Percentiles rank a stretch among this genome's conserved stretches.
Conservation (phyloP, 2,329 filamentous ascomycete genomes). For the Ophiostoma quercus region DNA sequence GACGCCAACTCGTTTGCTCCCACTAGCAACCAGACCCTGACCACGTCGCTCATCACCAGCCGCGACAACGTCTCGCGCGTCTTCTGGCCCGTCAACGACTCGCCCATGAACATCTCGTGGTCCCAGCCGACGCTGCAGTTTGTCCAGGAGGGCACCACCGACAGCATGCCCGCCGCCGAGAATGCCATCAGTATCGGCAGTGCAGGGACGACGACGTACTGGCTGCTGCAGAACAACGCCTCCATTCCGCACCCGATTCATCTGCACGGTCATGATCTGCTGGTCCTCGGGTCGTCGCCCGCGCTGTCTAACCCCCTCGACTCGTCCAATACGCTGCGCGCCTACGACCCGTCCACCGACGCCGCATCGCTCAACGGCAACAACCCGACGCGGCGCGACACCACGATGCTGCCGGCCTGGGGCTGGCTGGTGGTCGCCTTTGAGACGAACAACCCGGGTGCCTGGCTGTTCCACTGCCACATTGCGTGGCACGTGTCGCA, state of each 20-base stretch:
- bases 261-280: conserved; percentile 37
- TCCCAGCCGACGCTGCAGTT: conserved; percentile 36
- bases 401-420: conserved; percentile 39
- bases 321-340: conserved; percentile 23
- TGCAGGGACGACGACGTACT: conserved; percentile 31
- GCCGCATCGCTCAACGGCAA: conserved; percentile 33
- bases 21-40: conserved; percentile 23
- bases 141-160: conserved; percentile 31
- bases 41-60: conserved; percentile 25
- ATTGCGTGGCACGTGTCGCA: conserved; percentile 47
- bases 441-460: conserved; percentile 46
- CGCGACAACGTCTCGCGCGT: conserved; percentile 31
- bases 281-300: conserved; percentile 33
- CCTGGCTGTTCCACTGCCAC: conserved; percentile 48
- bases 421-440: conserved; percentile 48
- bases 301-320: conserved; percentile 25
- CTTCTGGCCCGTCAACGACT: conserved; percentile 32
- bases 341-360: conserved; percentile 32
- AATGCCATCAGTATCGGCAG: conserved; percentile 23
- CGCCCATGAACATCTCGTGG: conserved; percentile 34
- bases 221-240: conserved; percentile 36
- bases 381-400: conserved; percentile 48
- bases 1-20: conserved; percentile 26
- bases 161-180: conserved; percentile 15
- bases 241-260: conserved; percentile 32